Conservation (phyloP, 2,329 filamentous ascomycete species). For the Hypoxylon sp. region DNA sequence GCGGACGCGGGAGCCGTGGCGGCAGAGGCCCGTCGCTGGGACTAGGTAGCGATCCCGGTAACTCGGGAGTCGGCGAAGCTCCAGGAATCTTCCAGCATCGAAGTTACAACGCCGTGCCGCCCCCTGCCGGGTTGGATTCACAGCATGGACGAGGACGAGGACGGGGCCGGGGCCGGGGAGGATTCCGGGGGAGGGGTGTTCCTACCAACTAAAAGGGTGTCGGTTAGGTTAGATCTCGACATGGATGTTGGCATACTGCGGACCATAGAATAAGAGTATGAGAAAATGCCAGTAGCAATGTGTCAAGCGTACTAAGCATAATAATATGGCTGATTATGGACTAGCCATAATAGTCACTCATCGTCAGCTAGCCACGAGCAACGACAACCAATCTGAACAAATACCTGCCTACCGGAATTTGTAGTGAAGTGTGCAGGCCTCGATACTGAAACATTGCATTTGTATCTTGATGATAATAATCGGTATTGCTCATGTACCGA, state of each 20-base stretch:
- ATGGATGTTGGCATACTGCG: background rate
- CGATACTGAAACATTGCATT: background rate
- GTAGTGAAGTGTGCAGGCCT: background rate
- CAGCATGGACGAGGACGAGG: constrained; percentile 51
- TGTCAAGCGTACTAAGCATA: background rate
- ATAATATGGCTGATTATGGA: background rate
- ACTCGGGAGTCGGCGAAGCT: constrained; percentile 12
- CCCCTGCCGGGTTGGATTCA: constrained; percentile 68
- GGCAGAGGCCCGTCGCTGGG: constrained; percentile 30
- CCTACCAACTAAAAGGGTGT: constrained; percentile 4
- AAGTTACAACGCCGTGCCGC: constrained; percentile 68
- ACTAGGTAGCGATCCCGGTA: constrained; percentile 12
- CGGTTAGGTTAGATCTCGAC: background rate
- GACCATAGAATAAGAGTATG: background rate
- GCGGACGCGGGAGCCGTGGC: constrained; percentile 39
- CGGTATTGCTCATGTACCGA: too few relatives aligned
- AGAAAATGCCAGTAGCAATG: background rate
- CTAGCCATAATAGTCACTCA: background rate
- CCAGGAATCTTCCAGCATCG: constrained; percentile 40
- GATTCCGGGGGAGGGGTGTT: constrained; percentile 38
- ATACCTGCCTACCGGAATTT: background rate
- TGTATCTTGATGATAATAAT: too few relatives aligned
- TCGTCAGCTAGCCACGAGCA: background rate
- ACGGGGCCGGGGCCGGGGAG: constrained; percentile 47
- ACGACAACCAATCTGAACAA: background rate